These are phyloP conservation scores for Aegilops sharonensis DNA, from an alignment of 176 grass and related monocot genomes.

Conservation along the genomic window DNA sequence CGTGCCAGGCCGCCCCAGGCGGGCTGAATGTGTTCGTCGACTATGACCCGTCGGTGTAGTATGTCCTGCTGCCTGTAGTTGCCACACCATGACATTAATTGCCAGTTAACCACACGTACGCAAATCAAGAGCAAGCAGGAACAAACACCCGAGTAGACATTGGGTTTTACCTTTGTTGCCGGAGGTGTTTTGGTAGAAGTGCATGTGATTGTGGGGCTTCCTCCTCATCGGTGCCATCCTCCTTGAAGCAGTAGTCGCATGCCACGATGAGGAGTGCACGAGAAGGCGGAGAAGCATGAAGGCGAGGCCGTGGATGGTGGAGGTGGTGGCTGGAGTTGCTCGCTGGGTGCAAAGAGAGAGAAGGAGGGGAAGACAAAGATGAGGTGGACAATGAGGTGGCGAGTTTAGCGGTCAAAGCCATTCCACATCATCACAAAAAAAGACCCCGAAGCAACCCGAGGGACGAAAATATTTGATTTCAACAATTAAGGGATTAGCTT, in stretches of 20 bases:
- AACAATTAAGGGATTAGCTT: no score
- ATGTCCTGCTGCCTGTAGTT: conserved; percentile 28
- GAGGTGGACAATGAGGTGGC: no score
- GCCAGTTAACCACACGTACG: neutral
- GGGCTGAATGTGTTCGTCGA: conserved; percentile 16
- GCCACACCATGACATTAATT: neutral
- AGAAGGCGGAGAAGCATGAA: no score
- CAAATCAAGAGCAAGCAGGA: conserved; percentile 6
- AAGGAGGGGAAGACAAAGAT: no score
- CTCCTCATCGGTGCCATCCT: conserved; percentile 48
- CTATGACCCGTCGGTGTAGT: conserved; percentile 33
- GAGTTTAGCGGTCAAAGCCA: no score
- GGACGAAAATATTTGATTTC: no score
- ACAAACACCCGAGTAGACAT: neutral
- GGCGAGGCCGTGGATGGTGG: no score
- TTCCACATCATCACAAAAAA: no score
- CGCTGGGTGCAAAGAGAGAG: no score
- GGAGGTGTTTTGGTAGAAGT: conserved; percentile 46
- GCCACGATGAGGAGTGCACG: conserved; percentile 43
- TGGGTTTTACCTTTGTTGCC: conserved; percentile 44
- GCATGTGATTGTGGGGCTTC: conserved; percentile 51
- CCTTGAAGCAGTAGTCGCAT: conserved; percentile 48
- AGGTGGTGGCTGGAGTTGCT: no score
- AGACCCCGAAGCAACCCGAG: no score
- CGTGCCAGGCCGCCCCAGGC: no score